These are phyloP conservation scores for Fragilariopsis cylindrus DNA, from an alignment of 108 stramenopile species.

Conservation along the genomic window DNA sequence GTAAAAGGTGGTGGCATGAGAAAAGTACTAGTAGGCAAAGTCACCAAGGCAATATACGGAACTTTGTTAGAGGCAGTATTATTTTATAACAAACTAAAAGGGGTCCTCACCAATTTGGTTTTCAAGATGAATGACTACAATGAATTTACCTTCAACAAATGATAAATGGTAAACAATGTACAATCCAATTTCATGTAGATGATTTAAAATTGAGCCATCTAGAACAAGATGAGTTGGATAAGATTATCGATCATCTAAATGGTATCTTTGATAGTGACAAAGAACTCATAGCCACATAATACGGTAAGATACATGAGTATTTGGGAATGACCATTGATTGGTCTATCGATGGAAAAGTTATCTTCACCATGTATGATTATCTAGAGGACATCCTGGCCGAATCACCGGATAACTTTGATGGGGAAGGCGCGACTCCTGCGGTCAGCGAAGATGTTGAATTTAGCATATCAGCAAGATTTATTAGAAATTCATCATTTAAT, in stretches of 20 bases:
- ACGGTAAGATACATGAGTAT: constrained; percentile 41
- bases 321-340: neutral
- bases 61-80: constrained; percentile 34
- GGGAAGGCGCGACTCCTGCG: too few relatives aligned
- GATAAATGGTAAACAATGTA: constrained; percentile 36
- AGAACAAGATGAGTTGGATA: constrained; percentile 16
- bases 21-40: too few relatives aligned
- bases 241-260: constrained; percentile 9
- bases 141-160: constrained; percentile 35
- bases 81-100: constrained; percentile 23
- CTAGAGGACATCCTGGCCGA: too few relatives aligned
- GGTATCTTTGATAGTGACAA: constrained; percentile 12
- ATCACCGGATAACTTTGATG: too few relatives aligned
- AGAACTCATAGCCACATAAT: neutral
- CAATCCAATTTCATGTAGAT: constrained; percentile 45
- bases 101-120: constrained; percentile 18
- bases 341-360: too few relatives aligned
- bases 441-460: too few relatives aligned
- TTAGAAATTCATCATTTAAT: too few relatives aligned
- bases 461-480: too few relatives aligned
- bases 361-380: too few relatives aligned
- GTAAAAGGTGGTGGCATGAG: too few relatives aligned
- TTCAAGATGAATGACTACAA: constrained; percentile 41
- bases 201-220: constrained; percentile 44
- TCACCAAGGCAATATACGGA: constrained; percentile 30